Evolutionary conservation across 805 yeast genomes (phyloP), one percentile per base, ranked within the genome.

Genomic region (Lachancea lanzarotensis): DNA sequence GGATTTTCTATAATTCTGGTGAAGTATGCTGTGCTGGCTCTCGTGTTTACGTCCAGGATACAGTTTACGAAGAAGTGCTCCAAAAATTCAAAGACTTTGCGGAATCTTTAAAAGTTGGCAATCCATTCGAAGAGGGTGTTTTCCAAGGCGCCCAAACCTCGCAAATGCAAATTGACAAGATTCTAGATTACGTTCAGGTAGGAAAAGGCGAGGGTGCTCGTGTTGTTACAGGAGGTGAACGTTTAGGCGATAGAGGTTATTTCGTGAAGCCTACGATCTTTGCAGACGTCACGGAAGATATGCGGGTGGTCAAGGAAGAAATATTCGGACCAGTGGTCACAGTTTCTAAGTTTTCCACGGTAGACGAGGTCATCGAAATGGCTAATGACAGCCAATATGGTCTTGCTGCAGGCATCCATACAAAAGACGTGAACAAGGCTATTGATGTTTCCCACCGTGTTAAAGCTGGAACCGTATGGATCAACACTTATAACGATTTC

Each of bases 21-120:
- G 95, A 88, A 70, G 90, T 85, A 48, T 88, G 96, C 71, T 84
- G 91, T 70, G 91, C 95, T 22, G 93, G 95, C 64, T 88, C 95
- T 51, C 82, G 96, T 66, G 76, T 86, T 50, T 86, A 84, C 67
- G 81, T 87, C 48, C 89, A 86, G 66, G 84, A 77, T 52, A 78
- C 75, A 42, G 71, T 84, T 56, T 84, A 84, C 69, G 86, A 82
- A 52, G 72, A 74, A 54, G 75, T 87, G 55, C 67, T 84, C 43
- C 71, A 70, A 48, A 78, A 76, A 56, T 80, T 84, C 53, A 73
- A 70, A 56, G 52, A 55, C 10, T 74, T 73, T 42, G 67, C 72
- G 43, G 77, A 73, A 59, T 63, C 52, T 36, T 65, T 77, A 55
- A 82, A 78, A 66, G 81, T 84, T 51, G 95, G 95, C 61, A 74